Evolutionary conservation across 495 filamentous ascomycete species (phyloP).

Genomic region (Penicillium maclennaniae): DNA sequence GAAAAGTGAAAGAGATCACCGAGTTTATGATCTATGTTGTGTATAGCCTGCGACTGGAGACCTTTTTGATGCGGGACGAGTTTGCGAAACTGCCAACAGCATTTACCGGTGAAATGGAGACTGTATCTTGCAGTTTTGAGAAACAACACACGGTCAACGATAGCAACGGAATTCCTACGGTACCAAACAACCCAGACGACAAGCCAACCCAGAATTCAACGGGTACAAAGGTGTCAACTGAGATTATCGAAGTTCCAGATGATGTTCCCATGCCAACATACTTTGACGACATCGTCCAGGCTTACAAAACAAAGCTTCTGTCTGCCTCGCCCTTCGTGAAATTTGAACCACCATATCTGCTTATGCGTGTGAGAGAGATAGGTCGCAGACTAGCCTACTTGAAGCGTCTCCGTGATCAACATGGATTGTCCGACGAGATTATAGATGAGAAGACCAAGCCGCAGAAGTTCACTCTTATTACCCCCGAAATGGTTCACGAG

Average conservation of each 20-base stretch:
- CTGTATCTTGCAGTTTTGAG: conserved; percentile 2
- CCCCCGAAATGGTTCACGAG: conserved; percentile 89
- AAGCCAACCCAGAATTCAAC: conserved; percentile 14
- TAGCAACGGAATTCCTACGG: not conserved
- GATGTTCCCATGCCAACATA: conserved; percentile 87
- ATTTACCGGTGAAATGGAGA: conserved; percentile 33
- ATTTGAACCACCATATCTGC: conserved; percentile 87
- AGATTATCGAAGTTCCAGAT: conserved; percentile 64
- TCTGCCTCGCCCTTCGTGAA: conserved; percentile 95
- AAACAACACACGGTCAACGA: conserved; percentile 1
- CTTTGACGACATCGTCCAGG: conserved; percentile 90
- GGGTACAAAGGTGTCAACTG: conserved; percentile 24
- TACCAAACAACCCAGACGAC: conserved; percentile 17
- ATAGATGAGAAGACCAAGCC: conserved; percentile 57
- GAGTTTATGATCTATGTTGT: conserved; percentile 99
- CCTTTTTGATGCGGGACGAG: conserved; percentile 92
- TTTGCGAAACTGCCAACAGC: conserved; percentile 80
- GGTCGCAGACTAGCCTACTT: conserved; percentile 78
- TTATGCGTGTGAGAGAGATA: conserved; percentile 87
- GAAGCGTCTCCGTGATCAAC: conserved; percentile 75
- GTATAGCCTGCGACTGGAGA: conserved; percentile 95
- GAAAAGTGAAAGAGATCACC: conserved; percentile 85
- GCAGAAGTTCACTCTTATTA: conserved; percentile 81
- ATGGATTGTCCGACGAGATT: conserved; percentile 49
- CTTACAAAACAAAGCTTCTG: conserved; percentile 87